Evolutionary conservation across 2,329 filamentous ascomycete genomes (phyloP).

Genomic region (Neodidymelliopsis sp.): DNA sequence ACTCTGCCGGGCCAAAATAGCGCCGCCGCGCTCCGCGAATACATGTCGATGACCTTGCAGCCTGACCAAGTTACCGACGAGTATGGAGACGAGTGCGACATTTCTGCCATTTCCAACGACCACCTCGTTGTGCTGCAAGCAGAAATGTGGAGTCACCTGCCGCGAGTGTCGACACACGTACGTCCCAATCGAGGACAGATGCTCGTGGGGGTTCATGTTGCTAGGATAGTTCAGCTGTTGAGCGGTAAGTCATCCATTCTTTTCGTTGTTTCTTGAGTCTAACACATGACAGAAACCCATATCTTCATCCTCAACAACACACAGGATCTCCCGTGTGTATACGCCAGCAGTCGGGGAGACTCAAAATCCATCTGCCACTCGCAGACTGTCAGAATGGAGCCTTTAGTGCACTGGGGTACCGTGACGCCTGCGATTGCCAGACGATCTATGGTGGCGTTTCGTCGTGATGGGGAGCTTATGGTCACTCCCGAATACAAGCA

Average conservation of each 20-base stretch:
- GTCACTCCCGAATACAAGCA: background rate
- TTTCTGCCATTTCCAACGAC: background rate
- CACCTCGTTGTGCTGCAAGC: conserved; percentile 7
- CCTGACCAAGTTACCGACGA: background rate
- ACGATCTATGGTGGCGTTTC: background rate
- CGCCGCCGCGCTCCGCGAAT: conserved; percentile 2
- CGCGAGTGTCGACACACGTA: background rate
- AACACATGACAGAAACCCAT: background rate
- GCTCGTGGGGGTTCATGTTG: background rate
- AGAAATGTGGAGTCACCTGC: conserved; percentile 1
- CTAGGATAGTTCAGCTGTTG: conserved; percentile 1
- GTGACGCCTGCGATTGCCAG: background rate
- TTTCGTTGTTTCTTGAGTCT: background rate
- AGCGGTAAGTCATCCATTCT: background rate
- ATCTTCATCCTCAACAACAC: conserved; percentile 2
- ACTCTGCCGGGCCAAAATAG: conserved; percentile 6
- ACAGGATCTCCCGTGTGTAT: too few species aligned
- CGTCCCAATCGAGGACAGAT: background rate
- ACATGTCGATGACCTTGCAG: background rate
- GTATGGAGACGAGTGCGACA: background rate
- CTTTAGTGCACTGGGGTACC: conserved; percentile 15
- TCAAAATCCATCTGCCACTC: background rate
- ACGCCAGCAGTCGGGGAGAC: too few species aligned
- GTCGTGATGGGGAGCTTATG: conserved; percentile 8
- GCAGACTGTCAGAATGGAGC: background rate